These are phyloP conservation scores for Aureobasidium sp. DNA, from an alignment of 2,329 filamentous ascomycete species.

Conservation along the genomic window DNA sequence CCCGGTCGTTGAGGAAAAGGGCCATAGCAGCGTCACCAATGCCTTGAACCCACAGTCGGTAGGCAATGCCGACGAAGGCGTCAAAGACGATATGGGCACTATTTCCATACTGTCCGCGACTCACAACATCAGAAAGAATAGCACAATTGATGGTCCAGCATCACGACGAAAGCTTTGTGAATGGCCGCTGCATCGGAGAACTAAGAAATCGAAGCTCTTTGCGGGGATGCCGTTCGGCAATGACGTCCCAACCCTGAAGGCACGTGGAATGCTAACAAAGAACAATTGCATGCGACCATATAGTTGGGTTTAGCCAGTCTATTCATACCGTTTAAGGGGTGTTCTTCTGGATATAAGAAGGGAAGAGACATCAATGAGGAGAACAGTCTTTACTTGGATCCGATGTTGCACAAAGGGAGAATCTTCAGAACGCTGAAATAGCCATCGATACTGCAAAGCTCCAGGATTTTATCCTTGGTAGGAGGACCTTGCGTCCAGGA, in stretches of 20 bases:
- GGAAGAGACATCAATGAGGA: too few species aligned
- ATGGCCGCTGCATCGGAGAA: background rate
- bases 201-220: background rate
- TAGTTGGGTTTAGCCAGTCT: background rate
- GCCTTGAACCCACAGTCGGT: constrained; percentile 48
- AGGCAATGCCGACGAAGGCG: constrained; percentile 19
- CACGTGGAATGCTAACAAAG: background rate
- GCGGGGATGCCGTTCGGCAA: background rate
- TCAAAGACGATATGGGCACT: constrained; percentile 25
- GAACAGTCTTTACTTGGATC: too few species aligned
- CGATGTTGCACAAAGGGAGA: too few species aligned
- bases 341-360: background rate
- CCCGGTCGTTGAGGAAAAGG: constrained; percentile 70
- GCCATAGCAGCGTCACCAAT: constrained; percentile 81
- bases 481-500: constrained; percentile 68
- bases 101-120: background rate
- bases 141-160: background rate
- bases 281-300: background rate
- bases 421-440: background rate
- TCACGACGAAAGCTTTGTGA: background rate
- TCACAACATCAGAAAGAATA: background rate
- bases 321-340: background rate
- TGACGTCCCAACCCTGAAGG: background rate
- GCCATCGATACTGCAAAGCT: constrained; percentile 53
- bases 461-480: constrained; percentile 52